These are phyloP conservation scores for Colletotrichum salicis DNA, from an alignment of 2,329 filamentous ascomycete genomes.

Conservation along the genomic window DNA sequence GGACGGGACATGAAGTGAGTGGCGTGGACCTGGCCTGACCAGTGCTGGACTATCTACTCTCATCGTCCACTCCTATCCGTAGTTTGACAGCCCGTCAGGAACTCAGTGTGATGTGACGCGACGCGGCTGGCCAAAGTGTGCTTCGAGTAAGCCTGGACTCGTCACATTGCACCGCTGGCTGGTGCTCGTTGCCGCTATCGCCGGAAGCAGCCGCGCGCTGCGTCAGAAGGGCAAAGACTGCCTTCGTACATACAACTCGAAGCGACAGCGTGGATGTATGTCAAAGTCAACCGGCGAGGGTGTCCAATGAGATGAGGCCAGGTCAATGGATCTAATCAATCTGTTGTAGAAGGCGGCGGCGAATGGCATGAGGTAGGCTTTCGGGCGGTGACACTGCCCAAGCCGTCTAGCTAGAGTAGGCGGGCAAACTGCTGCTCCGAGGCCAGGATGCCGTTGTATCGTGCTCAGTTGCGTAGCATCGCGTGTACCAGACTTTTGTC, in stretches of 20 bases:
- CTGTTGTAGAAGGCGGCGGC: constrained; percentile 28
- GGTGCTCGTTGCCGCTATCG: constrained; percentile 13
- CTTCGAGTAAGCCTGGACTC: not conserved
- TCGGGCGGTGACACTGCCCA: constrained; percentile 21
- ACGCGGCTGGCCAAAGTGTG: constrained; percentile 10
- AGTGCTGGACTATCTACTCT: not conserved
- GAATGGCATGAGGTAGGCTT: constrained; percentile 28
- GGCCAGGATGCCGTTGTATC: constrained; percentile 23
- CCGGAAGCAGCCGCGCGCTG: constrained; percentile 15
- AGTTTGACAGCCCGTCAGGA: constrained; percentile 10
- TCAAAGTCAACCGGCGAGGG: constrained; percentile 3
- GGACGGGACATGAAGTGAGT: constrained; percentile 7
- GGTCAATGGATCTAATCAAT: constrained; percentile 34
- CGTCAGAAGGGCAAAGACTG: not conserved
- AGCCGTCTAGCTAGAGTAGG: constrained; percentile 3
- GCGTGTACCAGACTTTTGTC: constrained; percentile 10
- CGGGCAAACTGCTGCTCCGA: constrained; percentile 32
- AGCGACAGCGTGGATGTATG: not conserved
- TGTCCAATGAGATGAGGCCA: constrained; percentile 11
- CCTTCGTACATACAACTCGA: not conserved
- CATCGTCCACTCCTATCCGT: not conserved
- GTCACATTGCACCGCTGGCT: constrained; percentile 2
- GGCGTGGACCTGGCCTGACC: constrained; percentile 21
- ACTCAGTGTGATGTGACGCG: constrained; percentile 13
- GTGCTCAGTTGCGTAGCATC: constrained; percentile 19